Conservation (phyloP, 176 grass and related monocot genomes). For the Melocanna baccifera region DNA sequence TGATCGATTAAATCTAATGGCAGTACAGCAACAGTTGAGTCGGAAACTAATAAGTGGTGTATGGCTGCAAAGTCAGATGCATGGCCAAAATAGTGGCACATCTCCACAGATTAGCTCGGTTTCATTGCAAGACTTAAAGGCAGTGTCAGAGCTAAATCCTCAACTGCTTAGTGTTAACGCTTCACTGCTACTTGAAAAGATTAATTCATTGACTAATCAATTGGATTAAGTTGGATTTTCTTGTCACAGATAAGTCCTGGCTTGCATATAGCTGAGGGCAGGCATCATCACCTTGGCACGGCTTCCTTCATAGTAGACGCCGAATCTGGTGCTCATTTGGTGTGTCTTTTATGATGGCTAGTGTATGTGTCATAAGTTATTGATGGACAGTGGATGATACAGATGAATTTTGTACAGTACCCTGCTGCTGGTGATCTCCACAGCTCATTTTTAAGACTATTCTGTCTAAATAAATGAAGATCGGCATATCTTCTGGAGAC, state of each 20-base stretch:
- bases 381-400: background rate
- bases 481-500: constrained; percentile 1
- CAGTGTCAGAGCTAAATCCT: background rate
- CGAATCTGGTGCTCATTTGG: background rate
- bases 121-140: constrained; percentile 27
- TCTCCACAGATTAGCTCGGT: background rate
- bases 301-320: background rate
- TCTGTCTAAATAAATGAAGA: background rate
- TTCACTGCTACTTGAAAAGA: constrained; percentile 20
- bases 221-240: background rate
- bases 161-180: background rate
- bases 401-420: background rate
- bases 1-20: constrained; percentile 1
- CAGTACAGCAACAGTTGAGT: constrained; percentile 3
- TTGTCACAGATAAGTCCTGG: background rate
- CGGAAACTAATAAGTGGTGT: constrained; percentile 4
- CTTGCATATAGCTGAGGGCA: background rate
- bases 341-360: background rate
- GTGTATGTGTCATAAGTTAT: background rate
- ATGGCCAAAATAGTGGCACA: background rate
- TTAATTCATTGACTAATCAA: constrained; percentile 3
- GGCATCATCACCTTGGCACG: background rate
- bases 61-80: background rate
- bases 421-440: background rate
- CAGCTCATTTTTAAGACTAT: background rate